Base-by-base conservation (phyloP, 345 rosid species). In the Ceriops decandra region DNA sequence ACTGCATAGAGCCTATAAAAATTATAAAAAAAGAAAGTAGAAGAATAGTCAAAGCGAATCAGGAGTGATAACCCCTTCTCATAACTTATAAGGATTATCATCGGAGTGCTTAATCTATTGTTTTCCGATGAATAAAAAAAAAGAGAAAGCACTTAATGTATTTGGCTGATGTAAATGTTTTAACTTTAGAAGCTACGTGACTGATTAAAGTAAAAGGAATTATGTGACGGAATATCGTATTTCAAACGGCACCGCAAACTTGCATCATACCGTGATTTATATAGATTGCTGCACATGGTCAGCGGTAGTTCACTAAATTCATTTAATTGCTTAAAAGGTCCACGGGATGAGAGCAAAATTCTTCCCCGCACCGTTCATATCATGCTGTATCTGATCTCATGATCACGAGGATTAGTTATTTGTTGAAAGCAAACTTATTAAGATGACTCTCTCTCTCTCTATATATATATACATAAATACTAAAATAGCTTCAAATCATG, bases 371-470 rank as follows among this genome's bases (percentile, higher is more conserved):
- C 22, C 64, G 60, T 74, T 32, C 19, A 68, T 66, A 72, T 57
- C 35, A 66, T 75, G 77, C 26, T 71, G 73, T 71, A 53, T 49
- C 60, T 52, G 70, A 68, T 75, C 59, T 2, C 16, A 52, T 52
- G 32, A 66, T 71, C 67, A 17, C 36, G 68, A 72, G 73, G 64
- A 75, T 73, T 60, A 69, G 13, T 61, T 52, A 67, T 58, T 58
- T 42, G 60, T 49, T 46, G 74, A 78, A 66, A 78, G 63, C 74
- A 70, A 72, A 74, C 57, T 71, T n/a, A 13, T 54, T 28, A n/a
- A 9, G 57, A 13, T 15, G 49, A 52, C 2, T 26, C n/a, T n/a
- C n/a, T n/a, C n/a, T n/a, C n/a, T n/a, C n/a, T n/a, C 0, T 22
- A 22, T 22, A 22, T 22, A 68, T 68, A 33, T 7, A 7, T 0